Base-by-base conservation (phyloP, 371 early-diverging fungal genomes). In the Mucor mucedo region DNA sequence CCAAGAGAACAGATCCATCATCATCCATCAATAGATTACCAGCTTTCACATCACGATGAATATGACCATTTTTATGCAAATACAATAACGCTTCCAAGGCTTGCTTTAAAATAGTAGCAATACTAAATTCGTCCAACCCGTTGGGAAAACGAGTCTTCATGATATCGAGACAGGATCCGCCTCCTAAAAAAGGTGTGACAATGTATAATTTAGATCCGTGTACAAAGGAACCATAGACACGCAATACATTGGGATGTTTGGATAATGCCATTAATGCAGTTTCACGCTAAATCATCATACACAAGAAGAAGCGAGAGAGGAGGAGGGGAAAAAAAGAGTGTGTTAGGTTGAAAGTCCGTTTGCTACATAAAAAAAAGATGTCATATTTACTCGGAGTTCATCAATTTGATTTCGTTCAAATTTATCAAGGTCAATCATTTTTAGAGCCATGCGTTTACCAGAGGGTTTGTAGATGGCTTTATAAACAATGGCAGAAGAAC, bases 21-120 rank as follows among this genome's bases (percentile, higher is more conserved):
- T 89, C 88, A 69, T 92, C 93, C 76, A 95, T 79, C 45, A 96
- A 69, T 45, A 96, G 71, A 77, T 96, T 96, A 6, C 93, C 93
- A 7, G 94, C 94, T 65, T 95, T 96, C 30, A 95, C 91, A 78
- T 96, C 97, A 60, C 97, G 83, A 78, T 96, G 97, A 61, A 96
- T 95, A 71, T 93, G 86, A 9, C 92, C 91, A 71, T 91, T 91
- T 58, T 87, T 88, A 77, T 96, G 95, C 33, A 96, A 76, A 75
- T 96, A 96, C 13, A 88, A 89, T 44, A 95, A 60, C 7, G 93
- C 97, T 65, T 92, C 89, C 41, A 94, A 70, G 5, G 91, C 88
- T 67, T 95, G 95, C 52, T 90, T 90, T n/a, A 95, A 71, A 49
- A 96, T 93, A 21, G 93, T 91, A 8, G 93, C 93, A 50, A 94